Base-by-base conservation (phyloP, 129 eudicot genomes). In the Glebionis coronaria region DNA sequence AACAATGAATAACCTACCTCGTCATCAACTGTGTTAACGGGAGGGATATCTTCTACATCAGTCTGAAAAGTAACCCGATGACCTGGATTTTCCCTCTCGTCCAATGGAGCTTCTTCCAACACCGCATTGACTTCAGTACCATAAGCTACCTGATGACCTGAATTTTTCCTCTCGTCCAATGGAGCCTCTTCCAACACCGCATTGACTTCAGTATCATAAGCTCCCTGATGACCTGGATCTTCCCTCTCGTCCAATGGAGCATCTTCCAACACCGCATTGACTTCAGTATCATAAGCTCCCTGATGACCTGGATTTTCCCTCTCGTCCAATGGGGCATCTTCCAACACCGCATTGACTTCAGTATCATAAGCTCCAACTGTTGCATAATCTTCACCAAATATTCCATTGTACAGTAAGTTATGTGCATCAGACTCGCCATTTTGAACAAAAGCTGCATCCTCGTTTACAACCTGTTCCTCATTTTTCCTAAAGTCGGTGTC, bases 1-100 rank as follows among this genome's bases (percentile, higher is more conserved):
- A 6, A 56, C 3, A 23, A 31, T 60, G 28, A 57, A 23, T 46
- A 4, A 25, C 91, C 81, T 81, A 85, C 96, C 47, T 75, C 74
- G 54, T 58, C 70, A 68, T 71, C 79, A 73, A 49, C 64, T 65
- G 16, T 59, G 45, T 76, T 78, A 49, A 55, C 23, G 5, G 68
- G 54, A 19, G 77, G 53, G 46, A 67, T 42, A 27, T 68, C 57
- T 53, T 75, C 79, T 5, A 63, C 74, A 46, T 61, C 59, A 63
- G 46, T 38, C 38, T 60, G 83, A 67, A 68, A 72, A 70, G 73
- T 58, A 77, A 75, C 83, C 21, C 27, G 70, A 16, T 56, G 58
- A 18, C 20, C 59, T 27, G 57, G 46, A 74, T 76, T 61, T 55
- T 84, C 84, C 18, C 75, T 70, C 62, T 71, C 77, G 27, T 71